phyloP scores from a whole-genome alignment of 1,284 basidiomycete species.

The Cutaneotrichosporon curvatum region DNA sequence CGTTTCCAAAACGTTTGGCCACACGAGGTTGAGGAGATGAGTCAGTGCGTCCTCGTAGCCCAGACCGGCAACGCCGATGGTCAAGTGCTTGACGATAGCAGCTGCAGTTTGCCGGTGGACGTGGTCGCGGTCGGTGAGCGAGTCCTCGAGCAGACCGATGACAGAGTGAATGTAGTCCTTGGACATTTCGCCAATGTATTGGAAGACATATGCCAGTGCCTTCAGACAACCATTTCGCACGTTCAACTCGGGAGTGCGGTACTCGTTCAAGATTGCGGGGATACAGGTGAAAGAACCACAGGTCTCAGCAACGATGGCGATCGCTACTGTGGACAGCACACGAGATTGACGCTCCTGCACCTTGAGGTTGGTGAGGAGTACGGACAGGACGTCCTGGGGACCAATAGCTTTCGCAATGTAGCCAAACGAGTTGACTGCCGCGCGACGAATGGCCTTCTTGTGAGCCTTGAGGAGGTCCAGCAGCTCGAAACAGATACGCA shows the following conservation, averaged over 20 bases:
- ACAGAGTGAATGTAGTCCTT: conserved; percentile 98
- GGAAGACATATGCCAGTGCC: conserved; percentile 95
- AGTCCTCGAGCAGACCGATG: conserved; percentile 95
- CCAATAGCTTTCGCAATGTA: conserved; percentile 99
- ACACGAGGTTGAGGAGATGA: conserved; percentile 95
- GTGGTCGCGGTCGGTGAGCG: conserved; percentile 92
- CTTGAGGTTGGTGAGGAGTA: conserved; percentile 90
- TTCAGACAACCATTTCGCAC: conserved; percentile 99
- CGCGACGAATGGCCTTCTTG: conserved; percentile 97
- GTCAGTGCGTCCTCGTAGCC: conserved; percentile 97
- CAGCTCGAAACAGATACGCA: conserved; percentile 99
- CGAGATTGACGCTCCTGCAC: conserved; percentile 99
- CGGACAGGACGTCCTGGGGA: conserved; percentile 95
- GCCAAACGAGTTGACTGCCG: conserved; percentile 98
- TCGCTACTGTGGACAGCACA: conserved; percentile 97
- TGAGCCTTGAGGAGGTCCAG: conserved; percentile 96
- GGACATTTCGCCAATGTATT: conserved; percentile 99
- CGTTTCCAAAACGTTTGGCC: conserved; percentile 99
- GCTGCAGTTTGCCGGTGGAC: conserved; percentile 97
- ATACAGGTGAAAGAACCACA: conserved; percentile 99
- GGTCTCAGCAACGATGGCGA: conserved; percentile 91
- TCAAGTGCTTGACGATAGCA: conserved; percentile 98
- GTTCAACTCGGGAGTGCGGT: conserved; percentile 94
- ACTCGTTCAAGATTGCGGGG: conserved; percentile 97
- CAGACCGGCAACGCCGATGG: conserved; percentile 90